Conservation (phyloP, 164 flowering plant species). For the Warburgia ugandensis region DNA sequence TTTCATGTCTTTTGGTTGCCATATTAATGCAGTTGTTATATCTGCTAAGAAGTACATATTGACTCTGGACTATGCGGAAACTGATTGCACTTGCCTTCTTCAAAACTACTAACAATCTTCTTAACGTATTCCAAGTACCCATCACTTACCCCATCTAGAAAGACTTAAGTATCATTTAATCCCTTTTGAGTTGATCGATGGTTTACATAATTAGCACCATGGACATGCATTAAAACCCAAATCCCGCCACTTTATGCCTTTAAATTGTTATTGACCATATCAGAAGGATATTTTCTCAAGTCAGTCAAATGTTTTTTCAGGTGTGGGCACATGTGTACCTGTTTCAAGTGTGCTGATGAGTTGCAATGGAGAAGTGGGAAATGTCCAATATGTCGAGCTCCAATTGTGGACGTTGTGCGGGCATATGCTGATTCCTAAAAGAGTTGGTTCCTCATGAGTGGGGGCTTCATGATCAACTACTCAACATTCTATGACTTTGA, state of each 20-base stretch:
- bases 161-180: neutral
- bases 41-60: no score
- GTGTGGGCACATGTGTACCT: constrained; percentile 99
- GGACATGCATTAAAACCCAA: no score
- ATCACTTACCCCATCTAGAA: neutral
- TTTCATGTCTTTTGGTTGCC: neutral
- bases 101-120: no score
- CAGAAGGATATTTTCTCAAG: neutral
- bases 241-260: no score
- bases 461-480: neutral
- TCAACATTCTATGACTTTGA: no score
- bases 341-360: constrained; percentile 78
- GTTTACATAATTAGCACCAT: no score
- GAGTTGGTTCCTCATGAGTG: neutral
- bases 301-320: constrained; percentile 25
- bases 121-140: no score
- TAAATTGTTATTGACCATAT: neutral
- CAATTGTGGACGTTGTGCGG: constrained; percentile 72
- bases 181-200: neutral
- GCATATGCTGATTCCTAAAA: constrained; percentile 33
- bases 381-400: constrained; percentile 78
- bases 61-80: no score
- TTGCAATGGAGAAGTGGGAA: constrained; percentile 66
- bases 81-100: no score
- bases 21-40: no score